phyloP scores from a whole-genome alignment of 768 basidiomycete species.

The Chlorophyllum brunneum region DNA sequence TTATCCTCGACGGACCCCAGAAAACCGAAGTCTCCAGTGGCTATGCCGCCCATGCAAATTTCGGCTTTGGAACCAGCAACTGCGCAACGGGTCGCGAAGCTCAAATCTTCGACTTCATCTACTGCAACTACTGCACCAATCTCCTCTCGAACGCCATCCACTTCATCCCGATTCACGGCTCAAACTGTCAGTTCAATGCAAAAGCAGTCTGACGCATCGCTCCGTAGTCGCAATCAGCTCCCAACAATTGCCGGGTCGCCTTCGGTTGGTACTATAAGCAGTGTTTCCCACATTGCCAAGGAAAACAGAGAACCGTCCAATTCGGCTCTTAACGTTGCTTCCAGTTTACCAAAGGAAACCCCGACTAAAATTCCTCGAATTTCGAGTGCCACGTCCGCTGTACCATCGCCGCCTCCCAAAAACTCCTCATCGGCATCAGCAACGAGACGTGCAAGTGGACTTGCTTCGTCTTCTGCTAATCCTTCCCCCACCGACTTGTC shows the following conservation, averaged over 20 bases:
- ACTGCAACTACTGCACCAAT: slow-evolving; percentile 38
- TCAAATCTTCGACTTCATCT: slow-evolving; percentile 53
- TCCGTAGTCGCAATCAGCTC: slow-evolving; percentile 70
- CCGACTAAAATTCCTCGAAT: slow-evolving; percentile 94
- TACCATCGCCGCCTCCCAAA: slow-evolving; percentile 67
- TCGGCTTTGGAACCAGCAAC: slow-evolving; percentile 78
- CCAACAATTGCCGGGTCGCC: slow-evolving; percentile 95
- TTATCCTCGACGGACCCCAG: slow-evolving; percentile 79
- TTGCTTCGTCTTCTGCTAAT: slow-evolving; percentile 53
- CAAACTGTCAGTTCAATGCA: slow-evolving; percentile 86
- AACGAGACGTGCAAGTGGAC: slow-evolving; percentile 59
- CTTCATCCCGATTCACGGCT: slow-evolving; percentile 65
- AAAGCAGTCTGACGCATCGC: slow-evolving; percentile 80
- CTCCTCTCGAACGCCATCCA: slow-evolving; percentile 37
- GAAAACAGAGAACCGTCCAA: slow-evolving; percentile 54
- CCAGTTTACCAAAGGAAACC: slow-evolving; percentile 68
- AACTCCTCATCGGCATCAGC: slow-evolving; percentile 45
- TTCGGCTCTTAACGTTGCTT: slow-evolving; percentile 49
- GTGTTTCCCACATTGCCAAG: slow-evolving; percentile 42
- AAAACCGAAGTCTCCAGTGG: slow-evolving; percentile 64
- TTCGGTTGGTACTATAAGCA: slow-evolving; percentile 66
- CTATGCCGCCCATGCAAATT: slow-evolving; percentile 89
- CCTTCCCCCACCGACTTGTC: slow-evolving; percentile 55
- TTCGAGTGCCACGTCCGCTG: slow-evolving; percentile 77
- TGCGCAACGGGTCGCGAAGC: slow-evolving; percentile 78